Base-by-base conservation (phyloP, 345 rosid genomes). In the Bretschneidera sinensis region DNA sequence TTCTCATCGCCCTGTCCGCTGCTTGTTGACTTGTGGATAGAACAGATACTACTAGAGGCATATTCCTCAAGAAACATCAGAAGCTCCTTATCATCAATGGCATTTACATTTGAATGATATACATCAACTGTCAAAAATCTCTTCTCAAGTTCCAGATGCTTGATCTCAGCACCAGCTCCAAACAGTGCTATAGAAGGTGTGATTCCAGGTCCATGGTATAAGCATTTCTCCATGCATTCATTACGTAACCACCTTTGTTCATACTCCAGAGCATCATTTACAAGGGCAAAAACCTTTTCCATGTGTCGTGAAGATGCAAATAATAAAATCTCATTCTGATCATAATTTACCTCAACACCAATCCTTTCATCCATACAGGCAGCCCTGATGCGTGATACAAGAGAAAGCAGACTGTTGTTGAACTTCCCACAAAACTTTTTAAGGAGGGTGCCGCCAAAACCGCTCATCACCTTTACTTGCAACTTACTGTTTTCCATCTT, bases 101-200 rank as follows among this genome's bases (percentile, higher is more conserved):
- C 25, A 76, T 64, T 65, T 48, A 45, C 61, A 71, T 76, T 71
- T 15, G 92, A 72, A 72, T 74, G 79, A 60, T 47, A 56, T 55
- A 92, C 75, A 66, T 92, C 85, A 20, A 89, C 82, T 24, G 85
- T 74, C 59, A 92, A 73, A 77, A 33, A 82, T 64, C 84, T 82
- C 64, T 75, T 84, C 55, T 81, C 82, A 65, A 87, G 81, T 79
- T 92, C 96, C 66, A 89, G 78, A 82, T 92, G 96, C 80, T 79
- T 87, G 68, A 92, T 85, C 78, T 78, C 84, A 48, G 92, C 96
- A 68, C 96, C 96, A 62, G 92, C 76, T 64, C 96, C 98, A 58
- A 92, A 79, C 70, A 92, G 79, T 24, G 94, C 98, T 50, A 82
- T 17, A 43, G 83, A 76, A 31, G 85, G 78, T 25, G 82, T 78